These are phyloP conservation scores for Podila horticola DNA, from an alignment of 192 early-diverging fungal species.

Conservation along the genomic window DNA sequence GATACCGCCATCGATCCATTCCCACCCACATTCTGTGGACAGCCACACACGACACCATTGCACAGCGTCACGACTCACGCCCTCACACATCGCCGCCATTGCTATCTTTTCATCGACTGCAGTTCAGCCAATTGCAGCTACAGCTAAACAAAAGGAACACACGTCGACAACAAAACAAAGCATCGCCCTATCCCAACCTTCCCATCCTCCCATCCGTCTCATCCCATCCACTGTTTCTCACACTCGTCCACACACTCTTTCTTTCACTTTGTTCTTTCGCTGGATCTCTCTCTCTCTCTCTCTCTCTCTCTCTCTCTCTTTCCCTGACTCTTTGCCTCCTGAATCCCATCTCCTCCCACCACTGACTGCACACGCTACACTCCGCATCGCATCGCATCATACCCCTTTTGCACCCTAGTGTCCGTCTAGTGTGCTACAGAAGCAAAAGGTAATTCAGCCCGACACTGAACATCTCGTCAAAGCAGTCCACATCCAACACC, in stretches of 20 bases:
- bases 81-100: no score
- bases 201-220: not conserved
- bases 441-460: not conserved
- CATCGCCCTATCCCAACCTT: not conserved
- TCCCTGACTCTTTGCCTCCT: not conserved
- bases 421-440: not conserved
- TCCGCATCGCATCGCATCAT: not conserved
- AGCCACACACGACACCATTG: not conserved
- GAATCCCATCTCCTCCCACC: not conserved
- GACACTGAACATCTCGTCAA: no score
- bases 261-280: not conserved
- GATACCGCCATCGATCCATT: not conserved
- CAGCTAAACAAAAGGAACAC: no score
- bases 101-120: no score
- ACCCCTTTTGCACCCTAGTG: not conserved
- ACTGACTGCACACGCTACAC: not conserved
- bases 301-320: not conserved
- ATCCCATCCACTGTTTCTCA: slow-evolving; percentile 1
- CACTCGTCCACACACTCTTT: not conserved
- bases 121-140: no score
- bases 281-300: not conserved
- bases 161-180: not conserved
- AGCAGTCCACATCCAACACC: no score
- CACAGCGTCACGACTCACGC: no score
- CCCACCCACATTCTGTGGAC: not conserved